phyloP scores from a whole-genome alignment of 495 filamentous ascomycete genomes.

The Filosporella fistucella region DNA sequence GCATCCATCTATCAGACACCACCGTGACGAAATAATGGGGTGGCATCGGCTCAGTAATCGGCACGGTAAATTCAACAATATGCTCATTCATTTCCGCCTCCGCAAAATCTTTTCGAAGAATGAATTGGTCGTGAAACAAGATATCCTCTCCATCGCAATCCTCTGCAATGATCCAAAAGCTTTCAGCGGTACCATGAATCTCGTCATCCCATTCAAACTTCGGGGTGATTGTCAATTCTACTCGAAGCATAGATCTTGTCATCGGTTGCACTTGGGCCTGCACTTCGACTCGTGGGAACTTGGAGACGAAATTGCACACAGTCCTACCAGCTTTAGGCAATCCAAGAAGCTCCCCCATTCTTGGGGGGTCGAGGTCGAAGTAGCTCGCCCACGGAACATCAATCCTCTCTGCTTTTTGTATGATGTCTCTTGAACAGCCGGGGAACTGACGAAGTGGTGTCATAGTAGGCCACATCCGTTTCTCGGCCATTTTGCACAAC shows the following conservation, averaged over 20 bases:
- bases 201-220: constrained; percentile 96
- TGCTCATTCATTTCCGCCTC: constrained; percentile 79
- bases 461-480: constrained; percentile 99
- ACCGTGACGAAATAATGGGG: constrained; percentile 97
- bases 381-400: constrained; percentile 92
- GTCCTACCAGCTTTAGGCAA: constrained; percentile 84
- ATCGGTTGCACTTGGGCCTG: constrained; percentile 92
- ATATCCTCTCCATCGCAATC: constrained; percentile 98
- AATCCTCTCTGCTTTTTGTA: constrained; percentile 88
- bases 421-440: constrained; percentile 72
- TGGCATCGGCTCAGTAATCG: constrained; percentile 95
- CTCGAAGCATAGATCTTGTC: constrained; percentile 90
- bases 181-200: constrained; percentile 81
- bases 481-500: constrained; percentile 98
- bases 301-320: constrained; percentile 80
- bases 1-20: constrained; percentile 95
- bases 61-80: constrained; percentile 94
- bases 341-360: constrained; percentile 93
- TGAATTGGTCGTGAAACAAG: constrained; percentile 90
- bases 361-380: constrained; percentile 92
- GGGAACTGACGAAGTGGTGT: constrained; percentile 90
- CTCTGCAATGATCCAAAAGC: constrained; percentile 95
- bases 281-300: constrained; percentile 89
- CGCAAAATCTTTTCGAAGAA: constrained; percentile 84
- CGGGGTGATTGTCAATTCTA: constrained; percentile 88